Base-by-base conservation (phyloP, 2,329 filamentous ascomycete genomes). In the Curvularia sp. region DNA sequence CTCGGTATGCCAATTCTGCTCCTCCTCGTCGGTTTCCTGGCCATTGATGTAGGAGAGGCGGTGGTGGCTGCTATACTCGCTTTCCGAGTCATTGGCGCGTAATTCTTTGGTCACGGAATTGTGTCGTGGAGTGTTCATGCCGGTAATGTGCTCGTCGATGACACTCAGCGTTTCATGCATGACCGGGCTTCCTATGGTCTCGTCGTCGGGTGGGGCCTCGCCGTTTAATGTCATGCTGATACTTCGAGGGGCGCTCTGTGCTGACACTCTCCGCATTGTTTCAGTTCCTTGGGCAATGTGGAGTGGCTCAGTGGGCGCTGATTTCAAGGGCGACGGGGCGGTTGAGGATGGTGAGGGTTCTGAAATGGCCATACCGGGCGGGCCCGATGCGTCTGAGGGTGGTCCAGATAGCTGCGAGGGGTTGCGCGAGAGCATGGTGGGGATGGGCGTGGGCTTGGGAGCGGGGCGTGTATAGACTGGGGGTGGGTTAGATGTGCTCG, bases 81-180 rank as follows among this genome's bases (percentile, higher is more conserved):
- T 97, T 49, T 89, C 90, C 1, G 93, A 96, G 75, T 96, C 92
- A 62, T 88, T 92, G 18, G 60, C 78, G 55, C 83, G 70, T 64
- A 85, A 80, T 63, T 88, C 75, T 64, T 86, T 84, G 20, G 75
- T 71, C 44, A 80, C 67, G 56, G 84, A 62, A 70, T 82, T 84
- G 61, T 86, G 84, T 24, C 85, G 82, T 53, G 85, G 85, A 5
- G 83, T 86, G 73, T 83, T 85, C 80, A 98, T 86, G 75, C 97
- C 91, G 42, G 92, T 97, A 68, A 98, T 97, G 74, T 97, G 94
- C 78, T 98, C 94, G 75, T 98, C 90, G 70, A 98, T 98, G 58
- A 98, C 94, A 71, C 93, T 97, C 51, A 98, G 80, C 0, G 94
- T 97, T 76, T 98, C 93, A 74, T 93, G 93, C 82, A 98, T 90